A percentile compares a stretch with the other conserved stretches of the same genome.
These are phyloP conservation scores for Penicillium brasilianum DNA, from an alignment of 2,329 filamentous ascomycete genomes.

Conservation along the genomic window DNA sequence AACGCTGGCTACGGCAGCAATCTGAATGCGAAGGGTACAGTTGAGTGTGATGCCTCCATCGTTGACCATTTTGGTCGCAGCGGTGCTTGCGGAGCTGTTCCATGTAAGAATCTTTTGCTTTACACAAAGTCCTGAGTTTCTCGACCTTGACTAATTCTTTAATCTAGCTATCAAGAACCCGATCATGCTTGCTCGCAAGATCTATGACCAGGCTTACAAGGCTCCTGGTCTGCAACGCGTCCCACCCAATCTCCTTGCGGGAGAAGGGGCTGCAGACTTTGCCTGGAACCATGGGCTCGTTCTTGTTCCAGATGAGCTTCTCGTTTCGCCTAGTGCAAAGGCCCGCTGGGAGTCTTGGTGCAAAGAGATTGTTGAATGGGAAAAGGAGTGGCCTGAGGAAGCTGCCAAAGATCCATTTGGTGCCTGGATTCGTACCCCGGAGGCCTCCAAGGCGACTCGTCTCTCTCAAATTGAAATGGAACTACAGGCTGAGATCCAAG, in stretches of 20 bases:
- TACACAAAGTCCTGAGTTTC: background rate
- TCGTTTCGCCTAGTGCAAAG: conserved; percentile 79
- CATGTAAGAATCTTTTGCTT: conserved; percentile 66
- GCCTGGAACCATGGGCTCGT: conserved; percentile 78
- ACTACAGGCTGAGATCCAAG: background rate
- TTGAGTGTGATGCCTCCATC: conserved; percentile 93
- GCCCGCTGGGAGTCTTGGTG: conserved; percentile 82
- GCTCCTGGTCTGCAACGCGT: conserved; percentile 85
- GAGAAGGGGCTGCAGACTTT: conserved; percentile 84
- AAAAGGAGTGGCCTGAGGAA: conserved; percentile 59
- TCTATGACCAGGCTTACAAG: conserved; percentile 77
- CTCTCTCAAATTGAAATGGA: background rate
- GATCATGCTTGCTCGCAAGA: conserved; percentile 80
- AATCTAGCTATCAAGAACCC: conserved; percentile 75
- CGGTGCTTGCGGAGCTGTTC: conserved; percentile 88
- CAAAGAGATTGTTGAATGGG: conserved; percentile 44
- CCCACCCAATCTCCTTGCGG: conserved; percentile 88
- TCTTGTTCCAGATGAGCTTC: conserved; percentile 72
- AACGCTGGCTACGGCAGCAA: conserved; percentile 98
- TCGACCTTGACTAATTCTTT: conserved; percentile 20
- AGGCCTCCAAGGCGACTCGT: conserved; percentile 28
- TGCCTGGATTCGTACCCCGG: conserved; percentile 31
- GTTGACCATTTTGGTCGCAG: conserved; percentile 90
- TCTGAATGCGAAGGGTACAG: conserved; percentile 82
- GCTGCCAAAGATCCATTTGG: conserved; percentile 54